phyloP scores from a whole-genome alignment of 1,139 yeast species.

The Arxiozyma slooffiae region DNA sequence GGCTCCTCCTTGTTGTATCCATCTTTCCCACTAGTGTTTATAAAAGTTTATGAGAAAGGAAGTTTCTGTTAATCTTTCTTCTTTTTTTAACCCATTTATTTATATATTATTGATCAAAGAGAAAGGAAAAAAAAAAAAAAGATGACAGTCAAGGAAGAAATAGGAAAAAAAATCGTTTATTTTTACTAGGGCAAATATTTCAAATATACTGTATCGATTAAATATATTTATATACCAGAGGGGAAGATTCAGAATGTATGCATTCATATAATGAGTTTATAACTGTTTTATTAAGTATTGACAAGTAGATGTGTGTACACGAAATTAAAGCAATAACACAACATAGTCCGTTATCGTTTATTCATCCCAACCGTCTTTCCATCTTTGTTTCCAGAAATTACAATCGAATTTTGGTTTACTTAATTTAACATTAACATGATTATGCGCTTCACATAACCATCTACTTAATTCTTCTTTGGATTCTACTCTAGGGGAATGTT shows the following conservation, averaged over 20 bases:
- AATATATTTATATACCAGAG: background rate
- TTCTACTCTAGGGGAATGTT: slow-evolving; percentile 57
- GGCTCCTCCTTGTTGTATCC: background rate
- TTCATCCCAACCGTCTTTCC: slow-evolving; percentile 70
- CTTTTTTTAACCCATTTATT: background rate
- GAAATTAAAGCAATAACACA: background rate
- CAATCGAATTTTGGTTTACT: slow-evolving; percentile 87
- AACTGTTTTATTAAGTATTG: too few species aligned
- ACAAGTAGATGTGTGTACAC: background rate
- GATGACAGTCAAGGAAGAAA: background rate
- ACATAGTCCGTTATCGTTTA: background rate
- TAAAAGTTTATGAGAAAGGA: background rate
- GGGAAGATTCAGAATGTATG: background rate
- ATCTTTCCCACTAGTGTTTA: too few species aligned
- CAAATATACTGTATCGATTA: too few species aligned
- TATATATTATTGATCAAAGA: background rate
- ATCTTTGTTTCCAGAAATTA: slow-evolving; percentile 79
- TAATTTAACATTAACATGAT: slow-evolving; percentile 72
- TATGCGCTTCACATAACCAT: slow-evolving; percentile 95
- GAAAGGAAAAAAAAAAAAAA: too few species aligned
- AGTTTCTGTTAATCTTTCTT: too few species aligned
- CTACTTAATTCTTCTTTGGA: slow-evolving; percentile 73
- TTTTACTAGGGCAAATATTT: background rate
- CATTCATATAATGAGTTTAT: too few species aligned
- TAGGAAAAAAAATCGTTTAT: background rate